Base-by-base conservation (phyloP, 805 yeast genomes). In the Wickerhamiella shivajii region DNA sequence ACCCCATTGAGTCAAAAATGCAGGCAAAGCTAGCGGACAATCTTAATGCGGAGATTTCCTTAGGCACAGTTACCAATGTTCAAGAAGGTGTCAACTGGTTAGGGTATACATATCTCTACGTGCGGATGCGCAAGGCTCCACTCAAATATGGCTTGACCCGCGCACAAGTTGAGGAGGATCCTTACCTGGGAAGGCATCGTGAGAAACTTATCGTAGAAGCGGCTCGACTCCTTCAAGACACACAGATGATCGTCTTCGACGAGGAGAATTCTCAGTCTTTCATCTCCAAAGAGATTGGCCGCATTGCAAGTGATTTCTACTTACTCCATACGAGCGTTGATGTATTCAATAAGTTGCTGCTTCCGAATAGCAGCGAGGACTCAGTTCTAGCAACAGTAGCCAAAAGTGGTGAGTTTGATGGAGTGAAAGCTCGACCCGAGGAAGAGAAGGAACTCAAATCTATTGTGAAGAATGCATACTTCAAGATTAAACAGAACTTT, bases 41-140 rank as follows among this genome's bases (percentile, higher is more conserved):
- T 44, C 62, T 90, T 49, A 92, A 92, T 53, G 99, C 99, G 0
- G 99, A 90, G 52, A 83, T 92, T 15, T 77, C 97, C 0, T 56
- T 90, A 13, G 99, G 99, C 2, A 85, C 93, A 0, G 97, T 90
- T 2, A 83, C 97, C 1, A 85, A 77, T 47, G 73, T 90, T 8
- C 93, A 80, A 19, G 98, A 90, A 57, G 99, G 85, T 37, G 77
- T 90, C 1, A 81, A 76, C 42, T 90, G 99, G 99, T 62, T 90
- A n/a, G 97, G 98, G 3, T 90, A 92, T 47, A 90, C 98, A 0
- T 90, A 90, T 50, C 64, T 90, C 69, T 76, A 71, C 58, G 96
- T 87, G 3, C 63, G 99, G 38, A 90, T 90, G 98, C 71, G 77
- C 38, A 79, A 83, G 50, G 87, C 84, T 43, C 98, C 99, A 2